These are phyloP conservation scores for Russula emetica DNA, from an alignment of 768 basidiomycete species.

Conservation along the genomic window DNA sequence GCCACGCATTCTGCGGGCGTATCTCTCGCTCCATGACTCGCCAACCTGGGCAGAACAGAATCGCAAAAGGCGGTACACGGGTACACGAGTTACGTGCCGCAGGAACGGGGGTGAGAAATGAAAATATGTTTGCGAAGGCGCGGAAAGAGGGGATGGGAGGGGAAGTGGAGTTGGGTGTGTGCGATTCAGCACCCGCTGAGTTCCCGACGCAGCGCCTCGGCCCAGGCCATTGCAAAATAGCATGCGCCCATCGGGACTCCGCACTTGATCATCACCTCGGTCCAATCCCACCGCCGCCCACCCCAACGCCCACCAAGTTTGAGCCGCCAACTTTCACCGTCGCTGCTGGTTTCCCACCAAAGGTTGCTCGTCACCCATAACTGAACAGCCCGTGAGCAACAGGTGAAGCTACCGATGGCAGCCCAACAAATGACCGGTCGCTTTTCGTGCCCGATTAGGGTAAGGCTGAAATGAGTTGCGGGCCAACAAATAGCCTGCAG, in stretches of 20 bases:
- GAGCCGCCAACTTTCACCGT: conserved; percentile 23
- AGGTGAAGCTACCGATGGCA: conserved; percentile 84
- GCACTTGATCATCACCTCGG: conserved; percentile 61
- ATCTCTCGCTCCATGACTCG: neutral
- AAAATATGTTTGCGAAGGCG: neutral
- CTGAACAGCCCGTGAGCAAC: conserved; percentile 75
- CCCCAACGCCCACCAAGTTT: conserved; percentile 42
- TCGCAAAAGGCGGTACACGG: neutral
- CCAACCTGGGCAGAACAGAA: neutral
- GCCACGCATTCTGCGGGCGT: neutral
- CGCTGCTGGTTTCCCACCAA: conserved; percentile 26
- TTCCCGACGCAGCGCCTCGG: conserved; percentile 42
- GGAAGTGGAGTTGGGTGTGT: too few species aligned
- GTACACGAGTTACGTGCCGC: neutral
- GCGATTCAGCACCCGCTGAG: conserved; percentile 28
- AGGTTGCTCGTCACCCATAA: conserved; percentile 97
- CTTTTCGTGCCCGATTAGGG: conserved; percentile 58
- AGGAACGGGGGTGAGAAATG: conserved; percentile 16
- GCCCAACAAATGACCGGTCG: conserved; percentile 89
- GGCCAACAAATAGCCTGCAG: conserved; percentile 97
- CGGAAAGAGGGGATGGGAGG: neutral
- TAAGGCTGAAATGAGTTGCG: conserved; percentile 80
- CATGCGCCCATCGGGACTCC: conserved; percentile 67
- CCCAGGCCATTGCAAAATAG: conserved; percentile 82
- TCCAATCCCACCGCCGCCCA: conserved; percentile 79